Base-by-base conservation (phyloP, 768 basidiomycete species). In the Paxillus involutus region DNA sequence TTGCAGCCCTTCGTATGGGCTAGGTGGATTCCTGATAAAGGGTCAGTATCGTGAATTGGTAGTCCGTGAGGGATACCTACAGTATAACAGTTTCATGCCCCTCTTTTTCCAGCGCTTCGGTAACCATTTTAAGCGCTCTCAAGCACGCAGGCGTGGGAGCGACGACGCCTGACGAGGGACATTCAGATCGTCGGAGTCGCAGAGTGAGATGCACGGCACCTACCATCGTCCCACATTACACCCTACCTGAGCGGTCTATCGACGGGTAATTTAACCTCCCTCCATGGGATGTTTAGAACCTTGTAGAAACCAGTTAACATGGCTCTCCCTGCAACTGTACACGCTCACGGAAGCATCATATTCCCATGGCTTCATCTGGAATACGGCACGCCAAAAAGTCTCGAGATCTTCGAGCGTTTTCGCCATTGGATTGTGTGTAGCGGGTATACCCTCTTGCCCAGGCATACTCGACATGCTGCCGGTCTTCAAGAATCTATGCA, bases 221-320 rank as follows among this genome's bases (percentile, higher is more conserved):
- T 40, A 83, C 85, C 81, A 61, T 88, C 86, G 42, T 83, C 79
- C 80, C 83, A 81, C 55, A 86, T 67, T 36, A 86, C 73, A 24
- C 84, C 84, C 80, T 80, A 88, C 59, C 83, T 82, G 33, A 86
- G 41, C 5, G 68, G 67, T 59, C 80, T 80, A 72, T 79, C 66
- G 73, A 75, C 51, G 70, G 78, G 56, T 64, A 80, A 41, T 39
- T 69, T 59, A 77, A 75, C 67, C 4, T 68, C 61, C 50, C 64
- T 63, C 66, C 65, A 74, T 0, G 77, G 75, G 21, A 78, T 67
- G 37, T 67, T 59, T 17, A 63, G 59, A 33, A 63, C 67, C 74
- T 76, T 37, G 17, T 24, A 29, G n/a, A 39, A 13, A 30, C 48
- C 17, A 30, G 36, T 35, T 35, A 32, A 44, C 26, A 24, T 4